Conservation (phyloP, 371 early-diverging fungal species). For the Haplosporangium sp. region DNA sequence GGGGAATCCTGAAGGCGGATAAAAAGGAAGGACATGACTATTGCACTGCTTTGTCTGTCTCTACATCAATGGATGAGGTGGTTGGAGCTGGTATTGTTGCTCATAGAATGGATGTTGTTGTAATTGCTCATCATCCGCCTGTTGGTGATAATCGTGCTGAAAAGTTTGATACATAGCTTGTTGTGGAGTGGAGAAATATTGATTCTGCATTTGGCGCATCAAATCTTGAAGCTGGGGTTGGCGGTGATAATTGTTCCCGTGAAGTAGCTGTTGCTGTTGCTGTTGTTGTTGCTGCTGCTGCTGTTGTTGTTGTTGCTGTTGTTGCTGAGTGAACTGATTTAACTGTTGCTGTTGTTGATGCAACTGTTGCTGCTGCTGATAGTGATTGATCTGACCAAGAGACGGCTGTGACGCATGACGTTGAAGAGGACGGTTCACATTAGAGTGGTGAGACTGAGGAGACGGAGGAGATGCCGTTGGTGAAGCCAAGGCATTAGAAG, state of each 20-base stretch:
- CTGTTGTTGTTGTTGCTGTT: slow-evolving; percentile 16
- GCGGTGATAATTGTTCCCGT: slow-evolving; percentile 2
- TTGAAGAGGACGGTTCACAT: background rate
- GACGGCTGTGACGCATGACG: background rate
- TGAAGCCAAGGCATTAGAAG: slow-evolving; percentile 6
- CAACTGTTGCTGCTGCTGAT: slow-evolving; percentile 12
- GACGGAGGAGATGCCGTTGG: slow-evolving; percentile 18
- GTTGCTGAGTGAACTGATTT: slow-evolving; percentile 4
- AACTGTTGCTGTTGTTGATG: slow-evolving; percentile 12
- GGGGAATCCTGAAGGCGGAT: background rate
- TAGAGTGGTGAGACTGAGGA: slow-evolving; percentile 13
- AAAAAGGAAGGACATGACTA: background rate
- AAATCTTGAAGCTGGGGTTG: slow-evolving; percentile 24
- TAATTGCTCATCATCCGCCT: slow-evolving; percentile 4
- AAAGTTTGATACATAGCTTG: slow-evolving; percentile 10
- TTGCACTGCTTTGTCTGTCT: background rate
- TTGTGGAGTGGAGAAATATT: slow-evolving; percentile 18
- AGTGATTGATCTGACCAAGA: background rate
- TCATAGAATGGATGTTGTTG: slow-evolving; percentile 18
- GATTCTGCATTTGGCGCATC: slow-evolving; percentile 30
- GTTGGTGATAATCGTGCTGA: slow-evolving; percentile 14
- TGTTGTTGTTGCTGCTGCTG: slow-evolving; percentile 25
- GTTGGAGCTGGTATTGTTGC: slow-evolving; percentile 22
- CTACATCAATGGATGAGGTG: slow-evolving; percentile 30
- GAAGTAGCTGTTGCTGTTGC: slow-evolving; percentile 14